Base-by-base conservation (phyloP, 2,329 filamentous ascomycete genomes). In the Colletotrichum noveboracense region DNA sequence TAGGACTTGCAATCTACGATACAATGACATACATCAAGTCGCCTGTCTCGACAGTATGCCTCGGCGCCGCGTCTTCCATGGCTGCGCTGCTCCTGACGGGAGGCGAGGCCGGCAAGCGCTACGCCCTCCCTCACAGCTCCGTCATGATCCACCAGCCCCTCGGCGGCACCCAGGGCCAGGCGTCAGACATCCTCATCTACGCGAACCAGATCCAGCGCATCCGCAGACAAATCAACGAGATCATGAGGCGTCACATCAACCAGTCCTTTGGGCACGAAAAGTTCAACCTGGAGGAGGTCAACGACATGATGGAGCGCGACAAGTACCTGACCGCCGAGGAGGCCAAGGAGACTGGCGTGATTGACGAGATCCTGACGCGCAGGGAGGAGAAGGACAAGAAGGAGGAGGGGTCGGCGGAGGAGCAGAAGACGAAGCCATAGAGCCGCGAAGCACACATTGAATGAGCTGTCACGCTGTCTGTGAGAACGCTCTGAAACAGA, bases 121-220 rank as follows among this genome's bases (percentile, higher is more conserved):
- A 93, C 84, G 96, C 95, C 70, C 90, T 99, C 38, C 96, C 96
- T n/a, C 96, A 99, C 84, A 95, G 93, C 79, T 94, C 95, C 69
- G 94, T 99, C 82, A 99, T 99, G 97, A 93, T 99, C 71, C 97
- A 99, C 86, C 97, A 99, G 84, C 97, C 97, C 1, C 93, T 94
- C 4, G 96, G 96, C 62, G 92, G 92, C 1, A 93, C 92, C 6
- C 86, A 89, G 74, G 92, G 92, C 1, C 92, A 91, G 79, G 91
- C 92, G 5, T 90, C 91, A 5, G 97, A 99, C 82, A 98, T 99
- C 78, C 91, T 98, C 64, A 98, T 99, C 77, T 98, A 99, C 82
- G 97, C 97, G 7, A 98, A 96, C 82, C 96, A 99, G 88, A 99
- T 99, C 72, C 89, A 98, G 83, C 90, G 96, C 74, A 93, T 98